Conservation (phyloP, 108 stramenopile genomes). For the Chaetoceros tenuissimus region DNA sequence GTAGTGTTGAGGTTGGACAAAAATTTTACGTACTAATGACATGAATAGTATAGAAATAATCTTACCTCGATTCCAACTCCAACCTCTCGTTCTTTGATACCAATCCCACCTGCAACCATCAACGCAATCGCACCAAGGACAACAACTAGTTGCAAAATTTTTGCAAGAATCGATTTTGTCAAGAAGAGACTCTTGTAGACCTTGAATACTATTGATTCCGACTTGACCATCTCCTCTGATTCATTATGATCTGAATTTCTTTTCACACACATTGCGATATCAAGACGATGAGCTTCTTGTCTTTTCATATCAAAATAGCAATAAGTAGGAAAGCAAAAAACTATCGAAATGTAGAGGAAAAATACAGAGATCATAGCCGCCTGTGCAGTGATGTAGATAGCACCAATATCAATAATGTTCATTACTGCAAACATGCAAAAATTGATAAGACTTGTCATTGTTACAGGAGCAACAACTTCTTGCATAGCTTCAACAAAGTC, state of each 20-base stretch:
- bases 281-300: constrained; percentile 13
- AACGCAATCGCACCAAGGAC: constrained; percentile 14
- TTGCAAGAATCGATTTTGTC: background rate
- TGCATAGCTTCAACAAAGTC: constrained; percentile 24
- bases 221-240: constrained; percentile 1
- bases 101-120: constrained; percentile 22
- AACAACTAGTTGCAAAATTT: constrained; percentile 9
- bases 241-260: background rate
- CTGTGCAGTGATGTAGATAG: constrained; percentile 27
- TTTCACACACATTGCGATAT: constrained; percentile 23
- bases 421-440: constrained; percentile 28
- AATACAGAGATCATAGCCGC: constrained; percentile 21
- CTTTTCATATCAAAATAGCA: constrained; percentile 35
- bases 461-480: constrained; percentile 28
- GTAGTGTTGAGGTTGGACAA: background rate
- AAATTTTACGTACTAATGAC: background rate
- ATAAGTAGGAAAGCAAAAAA: constrained; percentile 33
- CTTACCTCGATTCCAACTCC: constrained; percentile 37
- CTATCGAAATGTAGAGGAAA: constrained; percentile 22
- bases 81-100: constrained; percentile 19
- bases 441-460: constrained; percentile 35
- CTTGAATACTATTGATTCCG: too few species aligned
- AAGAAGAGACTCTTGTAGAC: constrained; percentile 28
- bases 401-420: constrained; percentile 28
- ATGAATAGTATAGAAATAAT: background rate